Conservation (phyloP, 2,329 filamentous ascomycete species). For the Metarhizium guizhouense region DNA sequence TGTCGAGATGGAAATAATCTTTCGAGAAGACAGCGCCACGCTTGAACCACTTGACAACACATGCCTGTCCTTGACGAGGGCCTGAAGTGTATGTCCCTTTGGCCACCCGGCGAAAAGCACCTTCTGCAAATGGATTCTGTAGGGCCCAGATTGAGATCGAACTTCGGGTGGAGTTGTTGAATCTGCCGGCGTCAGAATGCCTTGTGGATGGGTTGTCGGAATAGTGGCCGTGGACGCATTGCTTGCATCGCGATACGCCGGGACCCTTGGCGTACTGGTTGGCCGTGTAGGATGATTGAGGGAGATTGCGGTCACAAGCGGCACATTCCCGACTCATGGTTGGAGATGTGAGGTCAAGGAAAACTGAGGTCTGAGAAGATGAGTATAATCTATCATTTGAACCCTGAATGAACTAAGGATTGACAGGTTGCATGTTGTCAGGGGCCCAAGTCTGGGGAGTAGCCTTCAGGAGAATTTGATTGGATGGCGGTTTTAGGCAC, state of each 20-base stretch:
- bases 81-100: slow-evolving; percentile 21
- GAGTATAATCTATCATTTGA: too few relatives aligned
- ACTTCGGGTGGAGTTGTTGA: slow-evolving; percentile 2
- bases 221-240: slow-evolving; percentile 8
- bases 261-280: slow-evolving; percentile 4
- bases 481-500: too few relatives aligned
- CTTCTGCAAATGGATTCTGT: slow-evolving; percentile 7
- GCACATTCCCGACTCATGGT: not conserved
- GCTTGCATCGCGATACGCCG: slow-evolving; percentile 3
- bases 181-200: slow-evolving; percentile 8
- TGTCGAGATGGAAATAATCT: slow-evolving; percentile 27
- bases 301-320: not conserved
- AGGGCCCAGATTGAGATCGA: not conserved
- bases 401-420: too few relatives aligned
- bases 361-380: too few relatives aligned
- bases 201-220: not conserved
- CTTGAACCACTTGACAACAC: slow-evolving; percentile 31
- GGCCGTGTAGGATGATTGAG: not conserved
- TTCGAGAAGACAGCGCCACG: slow-evolving; percentile 21
- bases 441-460: too few relatives aligned
- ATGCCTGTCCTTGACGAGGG: slow-evolving; percentile 19
- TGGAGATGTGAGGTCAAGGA: not conserved
- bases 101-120: slow-evolving; percentile 10
- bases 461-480: too few relatives aligned
- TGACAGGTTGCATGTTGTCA: too few relatives aligned